A percentile compares a stretch with the other conserved stretches of the same genome.
Conservation (phyloP, 83 land plant species). For the Thuja plicata region DNA sequence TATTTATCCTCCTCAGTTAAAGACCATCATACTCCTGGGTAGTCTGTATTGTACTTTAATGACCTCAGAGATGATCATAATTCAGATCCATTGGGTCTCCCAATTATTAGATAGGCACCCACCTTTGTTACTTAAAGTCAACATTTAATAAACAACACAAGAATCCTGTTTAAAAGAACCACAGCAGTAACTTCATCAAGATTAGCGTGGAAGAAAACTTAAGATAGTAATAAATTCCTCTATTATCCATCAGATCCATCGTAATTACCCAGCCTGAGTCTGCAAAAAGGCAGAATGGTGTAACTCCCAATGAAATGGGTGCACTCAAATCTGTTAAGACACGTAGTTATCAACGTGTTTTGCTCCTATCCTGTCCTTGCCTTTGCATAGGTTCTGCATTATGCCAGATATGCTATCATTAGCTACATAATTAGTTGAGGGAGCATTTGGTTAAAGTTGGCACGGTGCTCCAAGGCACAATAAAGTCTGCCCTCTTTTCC, state of each 20-base stretch:
- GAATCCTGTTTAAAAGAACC: not conserved
- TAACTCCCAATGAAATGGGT: not conserved
- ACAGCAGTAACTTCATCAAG: not conserved
- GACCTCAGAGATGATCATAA: not conserved
- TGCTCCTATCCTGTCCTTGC: not conserved
- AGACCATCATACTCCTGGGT: not conserved
- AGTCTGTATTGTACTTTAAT: not conserved
- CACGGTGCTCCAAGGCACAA: slow-evolving; percentile 8
- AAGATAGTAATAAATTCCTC: not conserved
- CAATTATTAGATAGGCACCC: not conserved
- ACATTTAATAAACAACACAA: not conserved
- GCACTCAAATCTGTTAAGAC: not conserved
- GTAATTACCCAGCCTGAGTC: not conserved
- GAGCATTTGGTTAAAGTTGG: not conserved
- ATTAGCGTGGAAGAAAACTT: not conserved
- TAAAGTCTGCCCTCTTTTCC: not conserved
- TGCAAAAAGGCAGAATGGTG: not conserved
- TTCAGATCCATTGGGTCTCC: not conserved
- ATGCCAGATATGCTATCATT: not conserved
- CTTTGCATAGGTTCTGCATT: not conserved
- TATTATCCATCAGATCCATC: not conserved
- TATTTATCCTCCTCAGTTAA: too few relatives aligned
- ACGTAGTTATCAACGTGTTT: not conserved
- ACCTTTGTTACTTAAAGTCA: not conserved
- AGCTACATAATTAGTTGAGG: not conserved